Evolutionary conservation across 441 rosid genomes (phyloP).

Genomic region (Erysimum cheiri): DNA sequence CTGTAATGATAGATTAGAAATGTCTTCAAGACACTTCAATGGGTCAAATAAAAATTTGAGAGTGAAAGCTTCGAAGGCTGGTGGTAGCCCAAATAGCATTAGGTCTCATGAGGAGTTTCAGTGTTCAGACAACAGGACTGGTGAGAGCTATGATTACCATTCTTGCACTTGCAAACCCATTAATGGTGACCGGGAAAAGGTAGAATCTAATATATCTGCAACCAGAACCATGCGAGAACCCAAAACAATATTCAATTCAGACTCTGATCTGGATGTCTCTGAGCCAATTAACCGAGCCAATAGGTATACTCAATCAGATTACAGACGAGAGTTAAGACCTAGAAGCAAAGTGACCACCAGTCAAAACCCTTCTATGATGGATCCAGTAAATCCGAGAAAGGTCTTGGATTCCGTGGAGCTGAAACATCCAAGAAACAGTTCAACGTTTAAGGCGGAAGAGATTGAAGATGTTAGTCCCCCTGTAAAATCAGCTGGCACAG

Average conservation of each 20-base stretch:
- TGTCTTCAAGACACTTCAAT: not conserved
- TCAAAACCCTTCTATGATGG: constrained; percentile 1
- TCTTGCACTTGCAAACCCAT: constrained; percentile 1
- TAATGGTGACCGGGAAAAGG: not conserved
- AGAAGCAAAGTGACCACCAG: not conserved
- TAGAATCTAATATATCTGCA: constrained; percentile 1
- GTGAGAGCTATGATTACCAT: not conserved
- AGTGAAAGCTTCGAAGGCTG: constrained; percentile 1
- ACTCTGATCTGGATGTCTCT: constrained; percentile 8
- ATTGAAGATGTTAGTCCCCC: not conserved
- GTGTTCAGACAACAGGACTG: not conserved
- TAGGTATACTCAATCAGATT: not conserved
- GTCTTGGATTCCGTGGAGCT: not conserved
- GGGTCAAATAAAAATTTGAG: not conserved
- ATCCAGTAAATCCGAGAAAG: not conserved
- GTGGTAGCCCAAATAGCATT: constrained; percentile 10
- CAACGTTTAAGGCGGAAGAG: constrained; percentile 1
- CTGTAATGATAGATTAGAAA: constrained; percentile 10
- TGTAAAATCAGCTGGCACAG: not conserved
- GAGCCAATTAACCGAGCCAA: not conserved
- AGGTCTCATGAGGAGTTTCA: constrained; percentile 9
- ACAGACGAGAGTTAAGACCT: not conserved
- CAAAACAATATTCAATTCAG: not conserved
- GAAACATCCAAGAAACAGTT: constrained; percentile 2
- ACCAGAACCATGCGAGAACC: constrained; percentile 9